Base-by-base conservation (phyloP, 2,329 filamentous ascomycete genomes). In the Clarireedia paspali region DNA sequence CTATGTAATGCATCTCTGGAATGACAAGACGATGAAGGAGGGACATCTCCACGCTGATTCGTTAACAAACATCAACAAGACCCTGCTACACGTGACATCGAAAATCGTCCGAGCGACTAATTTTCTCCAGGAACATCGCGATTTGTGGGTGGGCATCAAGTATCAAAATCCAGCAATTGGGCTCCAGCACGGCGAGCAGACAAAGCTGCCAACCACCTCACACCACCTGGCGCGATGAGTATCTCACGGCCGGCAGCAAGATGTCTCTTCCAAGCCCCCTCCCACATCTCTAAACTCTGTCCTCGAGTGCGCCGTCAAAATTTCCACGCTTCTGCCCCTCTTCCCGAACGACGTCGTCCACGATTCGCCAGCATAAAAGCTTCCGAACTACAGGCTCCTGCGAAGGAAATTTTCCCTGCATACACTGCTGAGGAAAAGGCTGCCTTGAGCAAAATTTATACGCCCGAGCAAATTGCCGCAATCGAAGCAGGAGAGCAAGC, bases 401-500 rank as follows among this genome's bases (percentile, higher is more conserved):
- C 63, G 14, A 67, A 74, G 59, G 67, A 79, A 44, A 69, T 73
- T 45, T 84, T 84, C 66, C 78, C 83, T 60, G 75, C 80, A 14
- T 94, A 91, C 74, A 83, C 82, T 14, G 72, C 78, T 42, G 78
- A 84, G 61, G 85, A 94, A 68, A 80, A 82, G 66, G 77, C 78
- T 58, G 66, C 73, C 20, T 77, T 96, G 57, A 72, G 73, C 57
- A 73, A 82, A 67, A 81, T 80, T 64, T 97, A 96, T 76, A 88
- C 89, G 0, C 79, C 85, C 15, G 83, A 87, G 69, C 92, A 97
- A 74, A 77, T 95, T 64, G 83, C 82, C 55, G 89, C 91, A 56
- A 83, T 97, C 68, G 79, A 88, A 72, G 87, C 88, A 48, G 91
- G 87, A 65, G 91, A 96, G 73, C 75, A 80, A 59, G 83, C 87